Conservation (phyloP, 306 rosid species). For the Pterocarpus macrocarpus region DNA sequence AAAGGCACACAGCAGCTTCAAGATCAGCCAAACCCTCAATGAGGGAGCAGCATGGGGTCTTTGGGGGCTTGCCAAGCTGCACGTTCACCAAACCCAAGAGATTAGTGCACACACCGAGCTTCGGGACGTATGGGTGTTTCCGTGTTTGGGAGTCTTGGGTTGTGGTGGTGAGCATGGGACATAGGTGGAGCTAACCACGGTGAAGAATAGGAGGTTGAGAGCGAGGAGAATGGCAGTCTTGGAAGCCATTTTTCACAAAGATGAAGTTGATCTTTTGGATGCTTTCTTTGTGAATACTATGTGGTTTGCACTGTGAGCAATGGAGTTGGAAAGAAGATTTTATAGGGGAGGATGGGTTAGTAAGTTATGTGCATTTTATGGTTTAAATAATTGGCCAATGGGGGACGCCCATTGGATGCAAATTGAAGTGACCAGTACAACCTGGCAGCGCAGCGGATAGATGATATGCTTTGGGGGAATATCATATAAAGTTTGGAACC, state of each 20-base stretch:
- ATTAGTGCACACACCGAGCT: slow-evolving; percentile 76
- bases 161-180: slow-evolving; percentile 78
- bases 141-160: slow-evolving; percentile 45
- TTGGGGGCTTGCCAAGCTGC: slow-evolving; percentile 74
- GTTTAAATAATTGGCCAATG: too few species aligned
- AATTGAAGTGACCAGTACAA: too few species aligned
- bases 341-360: too few species aligned
- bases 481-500: too few species aligned
- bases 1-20: slow-evolving; percentile 90
- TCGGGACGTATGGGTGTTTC: slow-evolving; percentile 47
- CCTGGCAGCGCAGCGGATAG: too few species aligned
- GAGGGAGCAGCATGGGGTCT: slow-evolving; percentile 73
- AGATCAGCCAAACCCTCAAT: slow-evolving; percentile 69
- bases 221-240: slow-evolving; percentile 64
- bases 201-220: slow-evolving; percentile 75
- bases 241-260: slow-evolving; percentile 66
- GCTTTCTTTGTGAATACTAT: too few species aligned
- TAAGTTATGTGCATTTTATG: too few species aligned
- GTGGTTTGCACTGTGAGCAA: too few species aligned
- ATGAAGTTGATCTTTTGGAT: neutral
- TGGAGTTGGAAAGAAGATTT: too few species aligned
- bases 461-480: too few species aligned
- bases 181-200: slow-evolving; percentile 61
- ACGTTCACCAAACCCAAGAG: slow-evolving; percentile 70
- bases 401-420: too few species aligned